Evolutionary conservation across 768 basidiomycete genomes (phyloP), one percentile per base, ranked within the genome.

Genomic region (Amanita rubescens): DNA sequence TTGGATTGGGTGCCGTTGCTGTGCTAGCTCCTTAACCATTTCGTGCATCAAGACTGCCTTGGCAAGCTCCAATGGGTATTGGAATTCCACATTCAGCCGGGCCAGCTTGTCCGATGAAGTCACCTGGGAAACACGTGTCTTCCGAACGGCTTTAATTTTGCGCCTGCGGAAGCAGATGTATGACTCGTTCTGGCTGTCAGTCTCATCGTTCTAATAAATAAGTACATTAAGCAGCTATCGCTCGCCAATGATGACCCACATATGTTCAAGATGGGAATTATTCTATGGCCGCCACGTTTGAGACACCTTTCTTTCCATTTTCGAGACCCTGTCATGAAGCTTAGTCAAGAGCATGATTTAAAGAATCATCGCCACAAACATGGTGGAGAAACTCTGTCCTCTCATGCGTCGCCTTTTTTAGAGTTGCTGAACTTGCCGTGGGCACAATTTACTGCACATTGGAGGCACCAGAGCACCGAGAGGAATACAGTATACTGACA

Each of bases 101-200:
- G 83, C 69, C 58, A 99, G 80, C 59, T 92, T 90, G 61, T 98
- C 95, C 12, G 93, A 86, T n/a, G 85, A 91, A 1, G 88, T 87
- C 9, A 83, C 84, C 63, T 98, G 94, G 1, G 87, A 87, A 12
- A 93, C 86, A 7, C 95, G 84, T 8, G 95, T 97, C 72, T 98
- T 98, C 57, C 96, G 84, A 42, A 91, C 80, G 3, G 90, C 84
- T 66, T 98, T 98, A 68, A 88, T 85, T 65, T 98, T 95, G 51
- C 94, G 85, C 55, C 94, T 80, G 33, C 96, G 83, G 77, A 99
- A 99, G 69, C 96, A 99, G 42, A 97, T 88, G 58, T 96, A 98
- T 0, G 95, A 94, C 61, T 95, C 94, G 52, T 90, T 92, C 59
- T 78, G 78, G 43, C 85, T 85, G 66, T 96, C 93, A 17, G 87